A percentile compares a stretch with the other conserved stretches of the same genome.
Evolutionary conservation across 139 green algal genomes (phyloP).

Genomic region (Nannochloris sp.): DNA sequence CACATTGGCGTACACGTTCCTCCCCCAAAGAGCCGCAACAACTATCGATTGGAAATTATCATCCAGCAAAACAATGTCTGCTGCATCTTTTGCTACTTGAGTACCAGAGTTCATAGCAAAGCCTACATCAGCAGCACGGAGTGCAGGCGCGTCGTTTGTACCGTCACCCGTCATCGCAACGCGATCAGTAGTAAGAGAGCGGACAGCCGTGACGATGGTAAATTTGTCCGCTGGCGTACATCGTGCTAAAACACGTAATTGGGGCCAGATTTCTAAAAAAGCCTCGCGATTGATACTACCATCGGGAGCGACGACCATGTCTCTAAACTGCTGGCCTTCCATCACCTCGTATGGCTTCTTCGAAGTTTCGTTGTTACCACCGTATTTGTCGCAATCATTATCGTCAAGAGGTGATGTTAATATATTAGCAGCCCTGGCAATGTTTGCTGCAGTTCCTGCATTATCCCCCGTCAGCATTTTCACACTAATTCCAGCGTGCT

Average conservation of each 20-base stretch:
- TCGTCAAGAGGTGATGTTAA: constrained; percentile 28
- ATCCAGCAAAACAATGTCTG: constrained; percentile 89
- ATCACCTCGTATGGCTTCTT: too few relatives aligned
- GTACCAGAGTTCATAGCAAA: constrained; percentile 84
- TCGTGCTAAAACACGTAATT: constrained; percentile 78
- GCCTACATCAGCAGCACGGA: constrained; percentile 71
- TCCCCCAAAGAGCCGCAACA: constrained; percentile 72
- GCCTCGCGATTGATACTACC: constrained; percentile 46
- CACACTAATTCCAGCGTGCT: constrained; percentile 80
- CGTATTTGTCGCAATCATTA: background rate
- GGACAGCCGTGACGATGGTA: constrained; percentile 56
- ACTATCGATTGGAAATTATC: constrained; percentile 83
- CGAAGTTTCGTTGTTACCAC: too few relatives aligned
- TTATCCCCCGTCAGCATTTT: constrained; percentile 98
- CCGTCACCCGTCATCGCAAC: constrained; percentile 68
- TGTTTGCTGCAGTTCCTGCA: constrained; percentile 69
- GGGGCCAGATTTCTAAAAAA: constrained; percentile 59
- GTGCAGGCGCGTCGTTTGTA: constrained; percentile 88
- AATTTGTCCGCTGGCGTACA: constrained; percentile 90
- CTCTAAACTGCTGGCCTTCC: constrained; percentile 54
- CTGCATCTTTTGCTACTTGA: constrained; percentile 70
- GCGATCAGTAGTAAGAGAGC: constrained; percentile 23
- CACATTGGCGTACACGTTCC: constrained; percentile 78
- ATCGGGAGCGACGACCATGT: constrained; percentile 41
- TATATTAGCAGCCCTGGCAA: constrained; percentile 81